Conservation (phyloP, 345 rosid genomes). For the Geranium rotundifolium region DNA sequence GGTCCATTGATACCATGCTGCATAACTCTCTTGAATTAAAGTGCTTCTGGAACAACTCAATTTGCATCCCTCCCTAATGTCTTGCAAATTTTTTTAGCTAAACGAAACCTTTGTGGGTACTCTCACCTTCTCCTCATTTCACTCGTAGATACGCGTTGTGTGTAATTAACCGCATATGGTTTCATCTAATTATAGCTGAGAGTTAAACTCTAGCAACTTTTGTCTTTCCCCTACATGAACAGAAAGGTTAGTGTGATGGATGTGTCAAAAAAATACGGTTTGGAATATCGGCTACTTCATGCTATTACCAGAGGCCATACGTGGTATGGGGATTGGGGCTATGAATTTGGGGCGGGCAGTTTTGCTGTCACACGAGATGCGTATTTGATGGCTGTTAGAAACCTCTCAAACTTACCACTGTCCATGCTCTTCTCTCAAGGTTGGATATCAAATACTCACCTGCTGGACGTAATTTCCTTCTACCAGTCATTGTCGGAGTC, state of each 20-base stretch:
- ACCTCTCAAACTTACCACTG: slow-evolving; percentile 34
- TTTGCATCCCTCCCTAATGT: too few relatives aligned
- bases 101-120: not conserved
- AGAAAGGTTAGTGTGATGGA: slow-evolving; percentile 73
- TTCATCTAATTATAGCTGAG: not conserved
- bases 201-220: slow-evolving; percentile 1
- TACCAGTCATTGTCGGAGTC: slow-evolving; percentile 40
- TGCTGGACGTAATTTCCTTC: slow-evolving; percentile 28
- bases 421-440: slow-evolving; percentile 28
- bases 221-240: slow-evolving; percentile 4
- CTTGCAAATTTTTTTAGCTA: not conserved
- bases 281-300: slow-evolving; percentile 58
- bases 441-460: slow-evolving; percentile 18
- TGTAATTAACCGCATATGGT: not conserved
- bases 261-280: slow-evolving; percentile 53
- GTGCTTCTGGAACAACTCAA: too few relatives aligned
- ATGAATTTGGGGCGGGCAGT: slow-evolving; percentile 61
- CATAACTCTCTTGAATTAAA: too few relatives aligned
- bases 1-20: too few relatives aligned
- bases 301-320: slow-evolving; percentile 45
- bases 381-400: slow-evolving; percentile 36
- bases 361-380: slow-evolving; percentile 39
- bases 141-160: too few relatives aligned
- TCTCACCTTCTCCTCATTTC: not conserved
- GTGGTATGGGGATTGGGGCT: slow-evolving; percentile 77